Base-by-base conservation (phyloP, 2,329 filamentous ascomycete genomes). In the Apiospora rasikravindrae region DNA sequence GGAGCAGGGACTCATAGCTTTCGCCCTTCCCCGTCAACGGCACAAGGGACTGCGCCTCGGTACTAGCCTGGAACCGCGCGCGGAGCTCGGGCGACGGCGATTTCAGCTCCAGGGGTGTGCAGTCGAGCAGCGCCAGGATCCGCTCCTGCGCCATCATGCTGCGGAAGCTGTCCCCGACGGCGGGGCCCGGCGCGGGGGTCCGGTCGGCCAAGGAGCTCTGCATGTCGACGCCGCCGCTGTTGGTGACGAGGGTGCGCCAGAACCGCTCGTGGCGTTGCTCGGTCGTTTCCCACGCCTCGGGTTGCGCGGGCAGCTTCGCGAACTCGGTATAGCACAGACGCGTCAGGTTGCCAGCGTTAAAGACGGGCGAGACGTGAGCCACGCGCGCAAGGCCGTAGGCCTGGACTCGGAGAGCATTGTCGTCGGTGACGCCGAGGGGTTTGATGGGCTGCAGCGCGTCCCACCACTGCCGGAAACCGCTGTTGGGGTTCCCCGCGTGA, bases 221-320 rank as follows among this genome's bases (percentile, higher is more conserved):
- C 29, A 19, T 47, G 6, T 66, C 69, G 37, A 29, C 47, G 26
- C 68, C 70, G 19, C 71, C 70, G 51, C 26, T 69, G 47, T 77
- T 73, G 29, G 75, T 73, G 37, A 77, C 33, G 22, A 77, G 73
- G 16, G 76, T 70, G 29, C 76, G 75, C 75, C 75, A 76, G 73
- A 76, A 77, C 0, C 75, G 75, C 69, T 75, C 74, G 5, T 57
- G 42, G 2, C 61, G 57, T 8, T 70, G 69, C 16, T 68, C 71
- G 1, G 8, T 13, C 0, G 73, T 67, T 69, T 74, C 74, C 44
- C 53, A 47, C 1, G 75, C 26, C 2, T 24, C 49, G 4, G 37
- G 13, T 7, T 3, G 5, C 16, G 37, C 7, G 10, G 70, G 53
- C 26, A 75, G 70, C 4, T 72, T 72, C 44, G 66, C 45, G 71